Evolutionary conservation across 768 basidiomycete species (phyloP).

Genomic region (Leccinellum rugosiceps): DNA sequence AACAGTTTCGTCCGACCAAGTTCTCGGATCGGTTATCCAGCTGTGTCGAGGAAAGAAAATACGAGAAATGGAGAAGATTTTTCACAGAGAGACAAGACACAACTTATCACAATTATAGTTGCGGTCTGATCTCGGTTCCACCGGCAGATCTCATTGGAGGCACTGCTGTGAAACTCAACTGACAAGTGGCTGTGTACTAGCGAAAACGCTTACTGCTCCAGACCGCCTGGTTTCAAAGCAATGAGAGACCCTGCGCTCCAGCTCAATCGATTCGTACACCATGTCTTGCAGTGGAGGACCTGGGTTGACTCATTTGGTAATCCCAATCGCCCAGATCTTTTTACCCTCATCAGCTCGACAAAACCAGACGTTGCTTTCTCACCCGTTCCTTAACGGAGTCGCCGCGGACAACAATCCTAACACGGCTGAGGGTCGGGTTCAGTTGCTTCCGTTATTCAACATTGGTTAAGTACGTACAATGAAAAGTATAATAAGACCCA

Average conservation of each 20-base stretch:
- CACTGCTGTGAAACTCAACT: background rate
- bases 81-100: background rate
- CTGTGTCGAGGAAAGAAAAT: background rate
- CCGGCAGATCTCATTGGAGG: background rate
- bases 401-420: background rate
- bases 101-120: background rate
- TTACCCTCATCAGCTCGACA: background rate
- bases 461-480: slow-evolving; percentile 3
- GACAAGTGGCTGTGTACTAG: background rate
- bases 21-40: background rate
- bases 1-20: background rate
- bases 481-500: background rate
- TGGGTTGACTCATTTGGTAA: background rate
- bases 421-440: background rate
- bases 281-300: background rate
- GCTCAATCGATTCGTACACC: background rate
- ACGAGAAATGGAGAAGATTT: background rate
- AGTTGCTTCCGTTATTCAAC: background rate
- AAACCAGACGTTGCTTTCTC: background rate
- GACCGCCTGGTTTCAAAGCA: background rate
- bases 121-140: background rate
- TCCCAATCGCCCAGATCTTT: background rate
- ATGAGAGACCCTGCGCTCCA: background rate
- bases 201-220: background rate
- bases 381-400: background rate